Base-by-base conservation (phyloP, 83 land plant genomes). In the Larix sibirica region DNA sequence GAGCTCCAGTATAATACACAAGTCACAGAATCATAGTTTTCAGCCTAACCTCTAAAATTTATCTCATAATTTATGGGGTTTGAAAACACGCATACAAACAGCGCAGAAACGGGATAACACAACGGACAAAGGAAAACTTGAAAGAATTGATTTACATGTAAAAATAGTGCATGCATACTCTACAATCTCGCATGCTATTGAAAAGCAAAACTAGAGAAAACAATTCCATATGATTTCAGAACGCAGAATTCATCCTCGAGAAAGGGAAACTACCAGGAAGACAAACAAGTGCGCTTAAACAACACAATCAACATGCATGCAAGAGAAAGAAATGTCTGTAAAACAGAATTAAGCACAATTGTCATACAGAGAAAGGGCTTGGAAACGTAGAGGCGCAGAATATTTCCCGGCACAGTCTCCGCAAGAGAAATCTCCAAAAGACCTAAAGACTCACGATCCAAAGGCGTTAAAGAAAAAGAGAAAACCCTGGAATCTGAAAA, bases 401-500 rank as follows among this genome's bases (percentile, higher is more conserved):
- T 16, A 33, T 33, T 6, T 4, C 17, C 0, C 6, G 2, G 20
- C 18, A 36, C 33, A 33, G 20, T 33, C 6, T 33, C 73, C 33
- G 38, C 18, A 4, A 69, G 36, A 68, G 28, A 68, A 5, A 33
- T 36, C 20, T 4, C 44, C 40, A 73, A 4, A 40, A 20, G 3
- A 70, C 74, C 31, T 36, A 68, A 69, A 20, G 44, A 14, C 18
- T 17, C 1, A 14, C 33, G 38, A 1, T 4, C 40, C 47, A 18
- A 69, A 13, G 56, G 47, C 6, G 47, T 36, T 33, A 69, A 3
- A 69, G 5, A 17, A 18, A 69, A 36, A 18, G 16, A 36, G 9
- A 69, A 69, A 69, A 69, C 74, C 21, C 40, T 17, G 21, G 44
- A 69, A 36, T 69, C 44, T 69, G 74, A 69, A 38, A 69, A 31